Evolutionary conservation across 2,329 filamentous ascomycete genomes (phyloP).

Genomic region (Teratosphaeria destructans): DNA sequence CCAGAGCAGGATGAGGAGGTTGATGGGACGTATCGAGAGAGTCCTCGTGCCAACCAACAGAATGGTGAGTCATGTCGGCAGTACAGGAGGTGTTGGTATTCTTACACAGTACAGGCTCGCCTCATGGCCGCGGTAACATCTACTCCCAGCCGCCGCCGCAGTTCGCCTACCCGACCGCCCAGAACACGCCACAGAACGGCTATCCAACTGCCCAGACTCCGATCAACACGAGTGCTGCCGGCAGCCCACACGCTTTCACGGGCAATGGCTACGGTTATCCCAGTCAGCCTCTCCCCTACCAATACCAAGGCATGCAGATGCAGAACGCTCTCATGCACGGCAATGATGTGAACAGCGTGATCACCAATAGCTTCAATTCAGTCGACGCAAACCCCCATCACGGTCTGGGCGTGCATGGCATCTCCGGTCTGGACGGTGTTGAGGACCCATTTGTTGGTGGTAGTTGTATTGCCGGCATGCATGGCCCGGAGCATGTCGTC

Average conservation of each 20-base stretch:
- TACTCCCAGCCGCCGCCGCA: not conserved
- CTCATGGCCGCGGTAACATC: not conserved
- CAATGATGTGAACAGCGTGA: not conserved
- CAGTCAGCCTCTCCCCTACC: not conserved
- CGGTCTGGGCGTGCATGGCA: not conserved
- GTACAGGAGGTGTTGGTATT: not conserved
- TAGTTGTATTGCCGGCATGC: not conserved
- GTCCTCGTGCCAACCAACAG: not conserved
- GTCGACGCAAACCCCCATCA: not conserved
- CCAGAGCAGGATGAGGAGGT: constrained; percentile 1
- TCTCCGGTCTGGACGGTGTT: not conserved
- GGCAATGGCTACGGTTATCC: not conserved
- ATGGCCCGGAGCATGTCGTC: not conserved
- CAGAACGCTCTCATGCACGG: not conserved
- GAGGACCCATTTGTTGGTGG: not conserved
- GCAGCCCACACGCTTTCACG: not conserved
- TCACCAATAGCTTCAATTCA: not conserved
- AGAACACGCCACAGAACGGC: not conserved
- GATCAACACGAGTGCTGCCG: not conserved
- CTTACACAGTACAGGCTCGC: not conserved
- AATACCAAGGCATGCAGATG: not conserved
- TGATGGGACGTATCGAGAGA: not conserved
- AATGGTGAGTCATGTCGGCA: not conserved
- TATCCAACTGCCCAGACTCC: not conserved
- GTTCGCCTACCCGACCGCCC: not conserved